Evolutionary conservation across 2,329 filamentous ascomycete genomes (phyloP), one percentile per base, ranked within the genome.

Genomic region (Kalmusia sp.): DNA sequence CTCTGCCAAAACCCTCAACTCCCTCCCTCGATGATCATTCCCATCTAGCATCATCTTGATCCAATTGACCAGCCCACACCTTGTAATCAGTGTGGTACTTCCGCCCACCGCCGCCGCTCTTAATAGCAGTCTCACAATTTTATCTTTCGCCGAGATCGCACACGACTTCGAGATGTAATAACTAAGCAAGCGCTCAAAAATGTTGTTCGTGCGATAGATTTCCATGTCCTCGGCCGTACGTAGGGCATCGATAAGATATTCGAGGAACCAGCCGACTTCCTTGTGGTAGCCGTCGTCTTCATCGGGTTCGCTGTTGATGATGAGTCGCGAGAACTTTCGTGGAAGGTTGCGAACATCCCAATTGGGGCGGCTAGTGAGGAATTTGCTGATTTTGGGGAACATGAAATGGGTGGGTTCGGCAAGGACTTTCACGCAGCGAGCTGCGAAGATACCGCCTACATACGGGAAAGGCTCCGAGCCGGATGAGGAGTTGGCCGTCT

Each of bases 371-470:
- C 87, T 87, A 19, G 91, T 91, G 30, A 98, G 83, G 71, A 93
- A 97, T 5, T 82, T 80, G 77, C 96, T 96, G 74, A 95, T 79
- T 70, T 96, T 96, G 52, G 87, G 85, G 71, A 96, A 98, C 31
- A 97, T 83, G 55, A 85, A 85, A 68, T 96, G 91, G 14, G 92
- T 81, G 0, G 93, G 93, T 56, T 91, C 87, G 19, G 82, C 83
- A 39, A 96, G 77, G 14, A 96, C 85, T 1, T 83, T 77, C 6
- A 96, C 80, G 1, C 87, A 86, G 59, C 86, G 85, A 40, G 84
- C 82, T 6, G 91, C 88, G 64, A 96, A 95, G 9, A 89, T 84
- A n/a, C 87, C 84, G 5, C 91, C 86, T 11, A 91, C 81, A 55
- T 88, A 91, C 0, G 92, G 88, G 3, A 96, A 78, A 1, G 88